Percentiles rank a stretch among this genome's conserved stretches.
phyloP scores from a whole-genome alignment of 495 filamentous ascomycete genomes.

The Penicillium ochrochloron region DNA sequence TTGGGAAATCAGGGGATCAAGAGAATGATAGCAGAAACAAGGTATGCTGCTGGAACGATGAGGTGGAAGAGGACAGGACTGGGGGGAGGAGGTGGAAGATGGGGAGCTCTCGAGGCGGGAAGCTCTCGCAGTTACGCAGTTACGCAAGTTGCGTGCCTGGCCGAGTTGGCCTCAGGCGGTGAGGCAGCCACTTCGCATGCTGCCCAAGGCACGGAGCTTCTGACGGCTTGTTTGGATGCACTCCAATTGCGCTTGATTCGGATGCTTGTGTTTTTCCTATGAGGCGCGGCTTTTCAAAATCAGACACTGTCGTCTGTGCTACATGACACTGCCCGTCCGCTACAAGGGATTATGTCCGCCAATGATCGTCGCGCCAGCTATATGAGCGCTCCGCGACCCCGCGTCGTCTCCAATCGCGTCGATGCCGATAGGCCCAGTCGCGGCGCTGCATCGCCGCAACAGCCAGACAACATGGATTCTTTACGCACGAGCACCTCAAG shows the following conservation, averaged over 20 bases:
- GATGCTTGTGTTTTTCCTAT: slow-evolving; percentile 8
- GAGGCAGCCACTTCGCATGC: slow-evolving; percentile 30
- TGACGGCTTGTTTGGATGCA: slow-evolving; percentile 19
- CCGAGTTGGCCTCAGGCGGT: slow-evolving; percentile 33
- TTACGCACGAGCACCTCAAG: slow-evolving; percentile 42
- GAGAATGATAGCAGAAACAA: slow-evolving; percentile 12
- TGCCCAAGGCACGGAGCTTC: slow-evolving; percentile 26
- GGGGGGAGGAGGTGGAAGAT: slow-evolving; percentile 23
- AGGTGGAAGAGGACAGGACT: slow-evolving; percentile 18
- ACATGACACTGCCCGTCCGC: slow-evolving; percentile 26
- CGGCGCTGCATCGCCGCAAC: slow-evolving; percentile 40
- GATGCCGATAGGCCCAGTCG: slow-evolving; percentile 45
- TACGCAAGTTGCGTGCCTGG: slow-evolving; percentile 52
- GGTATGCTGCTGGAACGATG: slow-evolving; percentile 19
- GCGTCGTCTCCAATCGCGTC: slow-evolving; percentile 51
- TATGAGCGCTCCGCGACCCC: slow-evolving; percentile 53
- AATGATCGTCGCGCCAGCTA: slow-evolving; percentile 51
- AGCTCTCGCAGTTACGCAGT: slow-evolving; percentile 36
- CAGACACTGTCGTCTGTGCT: slow-evolving; percentile 16
- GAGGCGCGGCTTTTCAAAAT: background rate
- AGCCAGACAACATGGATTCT: slow-evolving; percentile 42
- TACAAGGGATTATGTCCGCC: slow-evolving; percentile 49
- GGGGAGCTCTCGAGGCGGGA: slow-evolving; percentile 43
- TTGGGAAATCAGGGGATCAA: slow-evolving; percentile 5
- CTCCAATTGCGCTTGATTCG: slow-evolving; percentile 12